Percentiles rank a stretch among this genome's conserved stretches.
phyloP scores from a whole-genome alignment of 768 basidiomycete genomes.

The Sarcomyxa edulis region DNA sequence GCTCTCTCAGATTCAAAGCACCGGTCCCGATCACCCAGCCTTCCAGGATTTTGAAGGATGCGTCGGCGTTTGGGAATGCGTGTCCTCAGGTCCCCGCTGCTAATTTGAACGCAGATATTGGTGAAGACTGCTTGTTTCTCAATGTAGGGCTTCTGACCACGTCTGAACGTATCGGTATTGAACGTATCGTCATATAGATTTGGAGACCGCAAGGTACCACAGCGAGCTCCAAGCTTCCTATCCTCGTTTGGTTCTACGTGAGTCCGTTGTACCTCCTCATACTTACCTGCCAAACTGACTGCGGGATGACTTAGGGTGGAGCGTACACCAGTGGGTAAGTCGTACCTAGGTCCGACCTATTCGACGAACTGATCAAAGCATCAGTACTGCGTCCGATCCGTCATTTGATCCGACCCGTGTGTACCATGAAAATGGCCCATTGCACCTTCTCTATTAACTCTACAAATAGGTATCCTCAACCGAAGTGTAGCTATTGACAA shows the following conservation, averaged over 20 bases:
- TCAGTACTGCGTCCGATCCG: conserved; percentile 38
- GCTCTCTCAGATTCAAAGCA: conserved; percentile 50
- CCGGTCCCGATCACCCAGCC: conserved; percentile 36
- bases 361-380: not conserved
- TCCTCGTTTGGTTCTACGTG: conserved; percentile 9
- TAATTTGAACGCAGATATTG: conserved; percentile 34
- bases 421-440: conserved; percentile 1
- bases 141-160: conserved; percentile 30
- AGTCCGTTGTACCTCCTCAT: not conserved
- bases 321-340: not conserved
- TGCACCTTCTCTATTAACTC: not conserved
- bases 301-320: not conserved
- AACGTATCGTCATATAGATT: conserved; percentile 6
- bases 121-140: conserved; percentile 51
- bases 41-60: conserved; percentile 27
- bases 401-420: conserved; percentile 42
- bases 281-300: no score
- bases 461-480: conserved; percentile 47
- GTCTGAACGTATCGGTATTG: not conserved
- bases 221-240: conserved; percentile 9
- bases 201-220: conserved; percentile 12
- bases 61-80: conserved; percentile 47
- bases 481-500: conserved; percentile 40
- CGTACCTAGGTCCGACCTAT: not conserved
- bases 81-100: conserved; percentile 42